phyloP scores from a whole-genome alignment of 306 rosid genomes.

The Pyrus communis region DNA sequence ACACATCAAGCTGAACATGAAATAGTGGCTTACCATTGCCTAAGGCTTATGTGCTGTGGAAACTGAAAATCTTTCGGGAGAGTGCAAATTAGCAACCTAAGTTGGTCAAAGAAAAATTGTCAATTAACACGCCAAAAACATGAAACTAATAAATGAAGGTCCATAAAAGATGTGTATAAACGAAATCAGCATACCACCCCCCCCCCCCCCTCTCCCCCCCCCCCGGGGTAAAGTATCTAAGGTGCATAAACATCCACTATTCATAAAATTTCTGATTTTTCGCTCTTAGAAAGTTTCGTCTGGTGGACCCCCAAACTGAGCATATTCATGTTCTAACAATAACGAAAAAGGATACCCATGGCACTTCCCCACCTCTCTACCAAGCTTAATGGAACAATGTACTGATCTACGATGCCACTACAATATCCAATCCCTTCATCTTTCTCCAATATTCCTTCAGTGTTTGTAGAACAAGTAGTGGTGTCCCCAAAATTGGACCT shows the following conservation, averaged over 20 bases:
- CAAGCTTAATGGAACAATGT: too few species aligned
- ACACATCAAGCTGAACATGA: not conserved
- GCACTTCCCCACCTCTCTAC: too few species aligned
- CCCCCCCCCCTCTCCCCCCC: constrained; percentile 54
- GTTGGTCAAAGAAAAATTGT: constrained; percentile 1
- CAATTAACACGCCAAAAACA: not conserved
- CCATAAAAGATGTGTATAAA: not conserved
- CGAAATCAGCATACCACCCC: constrained; percentile 40
- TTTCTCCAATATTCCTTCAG: constrained; percentile 10
- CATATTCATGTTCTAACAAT: not conserved
- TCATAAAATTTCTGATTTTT: not conserved
- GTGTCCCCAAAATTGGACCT: constrained; percentile 17
- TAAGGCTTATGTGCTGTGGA: constrained; percentile 69
- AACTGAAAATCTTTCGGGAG: constrained; percentile 73
- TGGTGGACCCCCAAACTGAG: not conserved
- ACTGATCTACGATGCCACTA: too few species aligned
- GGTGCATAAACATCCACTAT: constrained; percentile 10
- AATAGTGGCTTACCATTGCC: constrained; percentile 56
- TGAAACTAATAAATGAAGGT: not conserved
- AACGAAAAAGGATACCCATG: too few species aligned
- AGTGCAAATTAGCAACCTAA: constrained; percentile 85
- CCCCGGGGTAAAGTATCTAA: constrained; percentile 80
- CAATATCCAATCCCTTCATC: not conserved
- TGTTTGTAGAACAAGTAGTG: constrained; percentile 16
- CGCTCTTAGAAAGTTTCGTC: not conserved